Percentiles rank a stretch among this genome's conserved stretches.
These are phyloP conservation scores for Rutstroemia sp. DNA, from an alignment of 2,329 filamentous ascomycete species.

Conservation along the genomic window DNA sequence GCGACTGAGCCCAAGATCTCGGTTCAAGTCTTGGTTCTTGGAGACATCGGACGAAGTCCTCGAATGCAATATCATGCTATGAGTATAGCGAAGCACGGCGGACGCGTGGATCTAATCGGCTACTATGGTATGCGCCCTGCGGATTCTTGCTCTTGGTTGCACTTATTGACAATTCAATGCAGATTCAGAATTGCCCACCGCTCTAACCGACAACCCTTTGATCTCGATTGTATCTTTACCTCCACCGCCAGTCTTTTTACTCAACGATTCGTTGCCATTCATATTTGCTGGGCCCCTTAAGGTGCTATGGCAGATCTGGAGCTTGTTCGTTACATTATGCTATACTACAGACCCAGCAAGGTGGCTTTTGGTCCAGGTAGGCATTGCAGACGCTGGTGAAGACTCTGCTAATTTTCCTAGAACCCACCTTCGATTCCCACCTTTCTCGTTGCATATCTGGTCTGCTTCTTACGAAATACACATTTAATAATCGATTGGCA, in stretches of 20 bases:
- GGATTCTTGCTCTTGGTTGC: background rate
- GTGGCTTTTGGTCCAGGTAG: slow-evolving; percentile 66
- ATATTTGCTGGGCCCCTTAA: slow-evolving; percentile 74
- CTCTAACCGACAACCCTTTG: slow-evolving; percentile 58
- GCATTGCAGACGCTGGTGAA: background rate
- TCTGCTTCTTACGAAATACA: slow-evolving; percentile 71
- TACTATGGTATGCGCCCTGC: slow-evolving; percentile 57
- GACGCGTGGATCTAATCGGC: slow-evolving; percentile 76
- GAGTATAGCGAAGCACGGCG: slow-evolving; percentile 78
- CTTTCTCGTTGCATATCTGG: slow-evolving; percentile 64
- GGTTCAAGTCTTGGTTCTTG: slow-evolving; percentile 82
- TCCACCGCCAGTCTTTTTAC: slow-evolving; percentile 58
- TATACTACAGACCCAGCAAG: slow-evolving; percentile 67
- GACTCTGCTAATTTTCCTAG: slow-evolving; percentile 35
- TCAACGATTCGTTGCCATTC: slow-evolving; percentile 67
- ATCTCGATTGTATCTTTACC: slow-evolving; percentile 67
- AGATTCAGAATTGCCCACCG: slow-evolving; percentile 78
- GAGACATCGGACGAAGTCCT: slow-evolving; percentile 90
- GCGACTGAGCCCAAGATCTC: slow-evolving; percentile 35
- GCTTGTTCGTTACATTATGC: slow-evolving; percentile 62
- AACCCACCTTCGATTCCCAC: slow-evolving; percentile 95
- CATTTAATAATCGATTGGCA: slow-evolving; percentile 93
- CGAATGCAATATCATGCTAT: slow-evolving; percentile 98
- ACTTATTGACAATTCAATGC: slow-evolving; percentile 6
- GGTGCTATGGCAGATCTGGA: slow-evolving; percentile 72